Conservation (phyloP, 139 green algal genomes). For the Monoraphidium neglectum region DNA sequence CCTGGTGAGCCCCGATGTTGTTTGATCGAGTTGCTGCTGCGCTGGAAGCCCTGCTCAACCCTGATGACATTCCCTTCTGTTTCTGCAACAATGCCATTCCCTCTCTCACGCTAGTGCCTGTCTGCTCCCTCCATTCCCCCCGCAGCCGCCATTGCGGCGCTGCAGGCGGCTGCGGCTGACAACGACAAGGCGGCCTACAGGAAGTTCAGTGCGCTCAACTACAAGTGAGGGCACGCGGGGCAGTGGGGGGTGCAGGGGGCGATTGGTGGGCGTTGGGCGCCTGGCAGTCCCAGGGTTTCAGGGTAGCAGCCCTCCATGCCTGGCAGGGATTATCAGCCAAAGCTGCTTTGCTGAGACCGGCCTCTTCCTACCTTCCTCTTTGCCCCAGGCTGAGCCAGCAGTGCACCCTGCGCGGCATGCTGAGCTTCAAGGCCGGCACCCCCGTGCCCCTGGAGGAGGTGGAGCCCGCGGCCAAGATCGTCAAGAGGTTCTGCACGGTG, state of each 20-base stretch:
- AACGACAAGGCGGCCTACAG: slow-evolving; percentile 77
- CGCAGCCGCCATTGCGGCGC: slow-evolving; percentile 84
- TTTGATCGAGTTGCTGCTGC: too few species aligned
- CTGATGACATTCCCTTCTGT: too few species aligned
- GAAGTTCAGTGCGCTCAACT: slow-evolving; percentile 62
- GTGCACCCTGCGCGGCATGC: slow-evolving; percentile 87
- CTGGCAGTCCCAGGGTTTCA: too few species aligned
- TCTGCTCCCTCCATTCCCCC: slow-evolving; percentile 99
- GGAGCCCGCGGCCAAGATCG: slow-evolving; percentile 86
- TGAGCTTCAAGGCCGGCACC: slow-evolving; percentile 73
- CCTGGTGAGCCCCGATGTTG: too few species aligned
- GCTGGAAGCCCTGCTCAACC: too few species aligned
- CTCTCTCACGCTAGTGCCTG: too few species aligned
- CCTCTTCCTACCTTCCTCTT: neutral
- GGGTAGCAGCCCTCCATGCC: too few species aligned
- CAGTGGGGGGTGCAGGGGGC: too few species aligned
- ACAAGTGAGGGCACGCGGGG: slow-evolving; percentile 54
- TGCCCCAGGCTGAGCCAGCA: slow-evolving; percentile 31
- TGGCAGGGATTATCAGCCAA: too few species aligned
- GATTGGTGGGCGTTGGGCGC: too few species aligned
- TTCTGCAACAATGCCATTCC: too few species aligned
- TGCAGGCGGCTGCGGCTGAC: slow-evolving; percentile 75
- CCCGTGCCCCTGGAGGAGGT: slow-evolving; percentile 56
- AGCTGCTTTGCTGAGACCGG: neutral
- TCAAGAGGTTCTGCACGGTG: slow-evolving; percentile 92